A percentile compares a stretch with the other conserved stretches of the same genome.
These are phyloP conservation scores for Penicillium odoratum DNA, from an alignment of 495 filamentous ascomycete genomes.

Conservation along the genomic window DNA sequence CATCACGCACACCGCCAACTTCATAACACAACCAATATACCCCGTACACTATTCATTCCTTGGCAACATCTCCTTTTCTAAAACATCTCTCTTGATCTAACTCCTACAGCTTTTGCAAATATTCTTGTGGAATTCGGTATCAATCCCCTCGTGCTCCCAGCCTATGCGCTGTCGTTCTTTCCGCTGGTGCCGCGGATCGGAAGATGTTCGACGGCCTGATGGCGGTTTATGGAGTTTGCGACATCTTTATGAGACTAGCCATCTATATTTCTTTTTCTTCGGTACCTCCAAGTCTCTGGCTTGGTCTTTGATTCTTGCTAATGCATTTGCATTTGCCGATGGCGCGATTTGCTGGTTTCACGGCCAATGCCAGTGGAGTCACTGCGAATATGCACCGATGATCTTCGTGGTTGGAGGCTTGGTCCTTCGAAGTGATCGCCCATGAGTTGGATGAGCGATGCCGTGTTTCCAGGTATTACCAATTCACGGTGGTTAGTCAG, in stretches of 20 bases:
- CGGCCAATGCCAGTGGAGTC: slow-evolving; percentile 51
- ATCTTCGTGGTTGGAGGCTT: slow-evolving; percentile 31
- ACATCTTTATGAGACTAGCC: slow-evolving; percentile 55
- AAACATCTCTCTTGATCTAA: slow-evolving; percentile 20
- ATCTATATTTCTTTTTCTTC: slow-evolving; percentile 38
- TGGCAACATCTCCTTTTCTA: slow-evolving; percentile 10
- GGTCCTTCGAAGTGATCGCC: background rate
- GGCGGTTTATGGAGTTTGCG: slow-evolving; percentile 50
- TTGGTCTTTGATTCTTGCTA: slow-evolving; percentile 46
- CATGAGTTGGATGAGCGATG: background rate
- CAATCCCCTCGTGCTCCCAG: slow-evolving; percentile 46
- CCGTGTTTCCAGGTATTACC: background rate
- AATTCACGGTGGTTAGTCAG: background rate
- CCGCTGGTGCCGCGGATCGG: slow-evolving; percentile 29
- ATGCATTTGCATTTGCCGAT: slow-evolving; percentile 47
- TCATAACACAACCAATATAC: background rate
- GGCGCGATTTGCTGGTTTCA: slow-evolving; percentile 43
- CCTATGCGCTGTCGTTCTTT: slow-evolving; percentile 49
- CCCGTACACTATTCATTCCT: background rate
- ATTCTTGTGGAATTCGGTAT: slow-evolving; percentile 40
- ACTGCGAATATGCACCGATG: slow-evolving; percentile 56
- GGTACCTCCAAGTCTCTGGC: slow-evolving; percentile 45
- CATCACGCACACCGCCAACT: slow-evolving; percentile 6
- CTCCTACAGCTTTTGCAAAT: slow-evolving; percentile 39
- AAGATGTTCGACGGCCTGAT: slow-evolving; percentile 42